These are phyloP conservation scores for Magnolia officinalis DNA, from an alignment of 164 flowering plant species.

Conservation along the genomic window DNA sequence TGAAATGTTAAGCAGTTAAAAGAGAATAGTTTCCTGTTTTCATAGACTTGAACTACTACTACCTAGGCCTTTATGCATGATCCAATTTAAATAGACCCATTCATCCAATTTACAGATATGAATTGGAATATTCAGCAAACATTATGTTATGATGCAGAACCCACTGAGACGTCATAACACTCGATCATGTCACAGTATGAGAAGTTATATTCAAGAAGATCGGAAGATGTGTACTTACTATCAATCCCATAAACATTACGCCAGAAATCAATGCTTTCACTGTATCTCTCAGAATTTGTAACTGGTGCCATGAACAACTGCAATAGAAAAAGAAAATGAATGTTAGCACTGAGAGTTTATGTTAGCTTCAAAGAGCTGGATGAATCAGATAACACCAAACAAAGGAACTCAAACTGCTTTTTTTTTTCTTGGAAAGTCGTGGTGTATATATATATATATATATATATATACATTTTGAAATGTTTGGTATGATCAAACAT, in stretches of 20 bases:
- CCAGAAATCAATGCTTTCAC: conserved; percentile 95
- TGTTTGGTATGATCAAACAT: too few species aligned
- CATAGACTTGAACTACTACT: too few species aligned
- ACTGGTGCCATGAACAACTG: conserved; percentile 98
- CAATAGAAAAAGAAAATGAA: conserved; percentile 9
- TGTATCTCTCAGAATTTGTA: conserved; percentile 85
- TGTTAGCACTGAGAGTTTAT: not conserved
- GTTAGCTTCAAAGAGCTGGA: not conserved
- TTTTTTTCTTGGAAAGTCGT: too few species aligned
- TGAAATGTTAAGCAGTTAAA: too few species aligned
- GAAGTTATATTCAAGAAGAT: not conserved
- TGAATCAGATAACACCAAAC: not conserved
- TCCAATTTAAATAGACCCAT: not conserved
- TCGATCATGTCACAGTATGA: not conserved
- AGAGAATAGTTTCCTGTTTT: too few species aligned
- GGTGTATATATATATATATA: too few species aligned
- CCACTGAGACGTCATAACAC: not conserved
- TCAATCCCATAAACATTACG: conserved; percentile 96
- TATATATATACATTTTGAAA: too few species aligned
- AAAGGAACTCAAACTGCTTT: too few species aligned
- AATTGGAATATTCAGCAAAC: not conserved
- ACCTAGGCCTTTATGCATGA: not conserved
- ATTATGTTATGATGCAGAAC: not conserved
- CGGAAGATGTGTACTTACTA: conserved; percentile 50
- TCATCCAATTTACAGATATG: not conserved